A percentile compares a stretch with the other conserved stretches of the same genome.
Evolutionary conservation across 768 basidiomycete genomes (phyloP).

Genomic region (Termitomyces sp.): DNA sequence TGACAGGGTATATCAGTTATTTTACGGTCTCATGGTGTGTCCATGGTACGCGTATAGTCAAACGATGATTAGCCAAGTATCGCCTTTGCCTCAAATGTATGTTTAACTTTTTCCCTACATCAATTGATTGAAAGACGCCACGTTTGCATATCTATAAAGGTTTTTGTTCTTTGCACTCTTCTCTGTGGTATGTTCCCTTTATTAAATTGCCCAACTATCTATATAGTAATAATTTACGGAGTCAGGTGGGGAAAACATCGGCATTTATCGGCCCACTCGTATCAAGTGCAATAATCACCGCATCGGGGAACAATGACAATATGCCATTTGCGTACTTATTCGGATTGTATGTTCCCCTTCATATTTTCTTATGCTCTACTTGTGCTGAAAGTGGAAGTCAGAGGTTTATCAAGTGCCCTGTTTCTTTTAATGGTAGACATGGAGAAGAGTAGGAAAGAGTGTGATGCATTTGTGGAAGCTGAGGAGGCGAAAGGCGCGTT

Average conservation of each 20-base stretch:
- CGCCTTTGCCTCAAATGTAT: slow-evolving; percentile 66
- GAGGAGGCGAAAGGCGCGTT: slow-evolving; percentile 9
- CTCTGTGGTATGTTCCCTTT: slow-evolving; percentile 44
- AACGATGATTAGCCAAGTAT: slow-evolving; percentile 80
- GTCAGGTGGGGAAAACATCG: slow-evolving; percentile 66
- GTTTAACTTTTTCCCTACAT: slow-evolving; percentile 3
- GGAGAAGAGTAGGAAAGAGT: slow-evolving; percentile 58
- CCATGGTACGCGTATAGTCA: slow-evolving; percentile 82
- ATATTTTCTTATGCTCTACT: neutral
- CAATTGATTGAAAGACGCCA: neutral
- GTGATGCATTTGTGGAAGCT: slow-evolving; percentile 48
- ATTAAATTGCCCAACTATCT: neutral
- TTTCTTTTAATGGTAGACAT: slow-evolving; percentile 63
- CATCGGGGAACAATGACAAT: slow-evolving; percentile 61
- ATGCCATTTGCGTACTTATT: slow-evolving; percentile 77
- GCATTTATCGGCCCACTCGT: slow-evolving; percentile 75
- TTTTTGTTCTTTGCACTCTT: slow-evolving; percentile 75
- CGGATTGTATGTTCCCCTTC: slow-evolving; percentile 42
- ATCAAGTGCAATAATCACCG: slow-evolving; percentile 69
- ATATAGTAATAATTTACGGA: neutral
- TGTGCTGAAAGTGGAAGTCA: too few relatives aligned
- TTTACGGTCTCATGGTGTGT: slow-evolving; percentile 68
- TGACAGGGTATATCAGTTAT: slow-evolving; percentile 60
- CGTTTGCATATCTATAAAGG: slow-evolving; percentile 23
- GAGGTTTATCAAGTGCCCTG: slow-evolving; percentile 46